Evolutionary conservation across 345 rosid species (phyloP).

Genomic region (Sapria himalayana): DNA sequence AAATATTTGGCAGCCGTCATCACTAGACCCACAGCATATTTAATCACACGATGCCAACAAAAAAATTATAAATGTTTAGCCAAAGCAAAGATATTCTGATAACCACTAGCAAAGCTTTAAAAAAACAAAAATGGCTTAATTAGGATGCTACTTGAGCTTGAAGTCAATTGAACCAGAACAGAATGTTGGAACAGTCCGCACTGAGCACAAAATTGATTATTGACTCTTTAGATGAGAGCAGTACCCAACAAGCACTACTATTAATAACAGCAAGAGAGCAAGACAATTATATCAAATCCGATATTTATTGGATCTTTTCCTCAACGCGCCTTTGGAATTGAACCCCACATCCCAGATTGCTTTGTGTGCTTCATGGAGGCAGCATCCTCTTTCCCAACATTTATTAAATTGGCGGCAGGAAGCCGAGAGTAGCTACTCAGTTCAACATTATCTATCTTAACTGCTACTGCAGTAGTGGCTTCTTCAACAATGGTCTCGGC

Average conservation of each 20-base stretch:
- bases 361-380: slow-evolving; percentile 20
- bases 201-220: slow-evolving; percentile 10
- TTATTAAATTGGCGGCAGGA: slow-evolving; percentile 14
- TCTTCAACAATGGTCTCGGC: slow-evolving; percentile 21
- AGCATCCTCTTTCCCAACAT: slow-evolving; percentile 23
- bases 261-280: slow-evolving; percentile 21
- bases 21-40: too few species aligned
- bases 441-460: slow-evolving; percentile 32
- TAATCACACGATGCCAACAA: too few species aligned
- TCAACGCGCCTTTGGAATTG: slow-evolving; percentile 52
- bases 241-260: slow-evolving; percentile 28
- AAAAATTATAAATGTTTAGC: too few species aligned
- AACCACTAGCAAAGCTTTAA: too few species aligned
- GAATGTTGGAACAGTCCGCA: slow-evolving; percentile 8
- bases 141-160: too few species aligned
- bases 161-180: too few species aligned
- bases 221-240: slow-evolving; percentile 13
- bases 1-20: too few species aligned
- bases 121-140: slow-evolving; percentile 14
- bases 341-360: slow-evolving; percentile 31
- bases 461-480: too few species aligned
- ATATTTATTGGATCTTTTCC: slow-evolving; percentile 51
- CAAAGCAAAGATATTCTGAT: too few species aligned
- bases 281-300: slow-evolving; percentile 51
- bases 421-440: slow-evolving; percentile 13